A percentile compares a stretch with the other conserved stretches of the same genome.
These are phyloP conservation scores for Rhizophagus prolifer DNA, from an alignment of 192 early-diverging fungal species.

Conservation along the genomic window DNA sequence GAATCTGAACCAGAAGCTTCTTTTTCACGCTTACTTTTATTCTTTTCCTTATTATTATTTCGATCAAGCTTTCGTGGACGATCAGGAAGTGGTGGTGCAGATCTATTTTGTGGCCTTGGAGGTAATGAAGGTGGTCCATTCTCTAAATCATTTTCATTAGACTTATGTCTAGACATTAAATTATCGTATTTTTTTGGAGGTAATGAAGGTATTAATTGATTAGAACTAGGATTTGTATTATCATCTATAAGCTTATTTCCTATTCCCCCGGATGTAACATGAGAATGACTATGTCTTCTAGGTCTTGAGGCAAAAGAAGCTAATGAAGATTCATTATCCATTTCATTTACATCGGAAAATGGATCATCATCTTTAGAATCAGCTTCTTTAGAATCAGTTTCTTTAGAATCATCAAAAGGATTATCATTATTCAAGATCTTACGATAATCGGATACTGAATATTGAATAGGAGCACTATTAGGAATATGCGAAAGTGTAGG, in stretches of 20 bases:
- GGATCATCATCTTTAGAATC: slow-evolving; percentile 14
- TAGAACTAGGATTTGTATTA: background rate
- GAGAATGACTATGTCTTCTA: background rate
- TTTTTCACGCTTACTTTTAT: background rate
- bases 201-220: background rate
- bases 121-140: background rate
- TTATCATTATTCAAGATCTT: background rate
- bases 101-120: background rate
- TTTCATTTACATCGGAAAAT: slow-evolving; percentile 24
- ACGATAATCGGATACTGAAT: background rate
- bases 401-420: slow-evolving; percentile 26
- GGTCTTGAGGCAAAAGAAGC: background rate
- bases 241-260: background rate
- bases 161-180: background rate
- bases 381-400: slow-evolving; percentile 2
- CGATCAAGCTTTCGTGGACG: slow-evolving; percentile 31
- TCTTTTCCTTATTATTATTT: slow-evolving; percentile 15
- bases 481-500: background rate
- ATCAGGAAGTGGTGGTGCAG: slow-evolving; percentile 23
- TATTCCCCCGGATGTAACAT: background rate
- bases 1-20: slow-evolving; percentile 6
- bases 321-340: background rate
- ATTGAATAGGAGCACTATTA: background rate
- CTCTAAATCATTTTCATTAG: background rate
- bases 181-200: background rate